Evolutionary conservation across 768 basidiomycete genomes (phyloP), one percentile per base, ranked within the genome.

Genomic region (Aureoboletus auriporus): DNA sequence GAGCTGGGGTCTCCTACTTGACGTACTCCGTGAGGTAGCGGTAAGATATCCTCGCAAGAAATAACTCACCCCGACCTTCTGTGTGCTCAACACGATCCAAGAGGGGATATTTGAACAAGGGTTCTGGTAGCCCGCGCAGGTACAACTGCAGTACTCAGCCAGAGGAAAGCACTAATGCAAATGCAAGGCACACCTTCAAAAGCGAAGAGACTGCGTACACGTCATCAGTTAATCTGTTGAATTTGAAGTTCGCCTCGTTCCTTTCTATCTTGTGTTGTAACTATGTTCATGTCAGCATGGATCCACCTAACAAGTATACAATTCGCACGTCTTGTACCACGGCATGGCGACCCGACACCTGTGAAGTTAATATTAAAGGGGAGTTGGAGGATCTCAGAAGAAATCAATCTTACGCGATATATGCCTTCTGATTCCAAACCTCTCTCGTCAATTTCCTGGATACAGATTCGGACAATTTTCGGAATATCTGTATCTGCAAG

Each of bases 331-430:
- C 77, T 63, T 91, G 89, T 23, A 95, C 85, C 50, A 84, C 69
- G 13, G 93, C 87, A 68, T 90, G 88, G 44, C 93, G 77, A 12
- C 90, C 90, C 4, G 89, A 89, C 12, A 91, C 82, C 89, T 91
- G 49, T 4, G 44, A 35, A 16, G 10, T 42, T 33, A 31, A 40
- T 51, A 33, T 59, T 38, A 42, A 48, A 38, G 14, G 26, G 33
- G 20, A 16, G 39, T 44, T 7, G 17, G 26, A 5, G 46, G 7
- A n/a, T 5, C n/a, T 27, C 41, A 23, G 39, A 40, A 48, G 37
- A 11, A 34, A 43, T 13, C 16, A 13, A 11, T 59, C 77, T 54
- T 60, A 88, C 87, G 50, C 87, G 75, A 59, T 91, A 92, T 36
- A 93, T 85, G 10, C 90, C 89, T 66, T 92, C 90, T 9, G 73